These are phyloP conservation scores for Fusarium xylarioides DNA, from an alignment of 2,329 filamentous ascomycete species.

Conservation along the genomic window DNA sequence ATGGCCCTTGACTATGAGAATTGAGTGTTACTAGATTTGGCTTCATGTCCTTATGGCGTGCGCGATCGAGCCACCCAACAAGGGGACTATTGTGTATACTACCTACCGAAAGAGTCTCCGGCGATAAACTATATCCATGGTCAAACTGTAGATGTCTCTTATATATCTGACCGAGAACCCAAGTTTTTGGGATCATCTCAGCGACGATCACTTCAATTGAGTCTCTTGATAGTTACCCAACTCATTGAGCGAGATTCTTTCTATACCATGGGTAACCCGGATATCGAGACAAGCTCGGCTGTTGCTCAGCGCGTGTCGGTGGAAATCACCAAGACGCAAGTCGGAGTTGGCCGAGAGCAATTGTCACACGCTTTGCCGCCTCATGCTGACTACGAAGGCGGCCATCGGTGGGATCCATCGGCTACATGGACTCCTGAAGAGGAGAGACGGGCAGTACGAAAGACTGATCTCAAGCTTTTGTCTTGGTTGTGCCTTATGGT, in stretches of 20 bases:
- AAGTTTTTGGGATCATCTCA: slow-evolving; percentile 5
- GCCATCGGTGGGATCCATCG: slow-evolving; percentile 53
- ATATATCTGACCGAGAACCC: slow-evolving; percentile 37
- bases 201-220: background rate
- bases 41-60: slow-evolving; percentile 40
- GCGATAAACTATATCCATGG: background rate
- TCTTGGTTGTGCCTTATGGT: slow-evolving; percentile 56
- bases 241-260: background rate
- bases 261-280: slow-evolving; percentile 37
- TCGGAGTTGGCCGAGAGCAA: slow-evolving; percentile 51
- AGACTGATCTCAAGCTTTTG: slow-evolving; percentile 56
- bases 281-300: slow-evolving; percentile 44
- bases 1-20: background rate
- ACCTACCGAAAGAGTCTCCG: background rate
- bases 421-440: slow-evolving; percentile 64
- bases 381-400: slow-evolving; percentile 51
- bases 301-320: slow-evolving; percentile 37
- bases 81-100: background rate
- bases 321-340: slow-evolving; percentile 38
- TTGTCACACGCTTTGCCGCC: slow-evolving; percentile 45
- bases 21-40: slow-evolving; percentile 26
- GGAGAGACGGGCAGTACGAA: slow-evolving; percentile 64
- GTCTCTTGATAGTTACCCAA: background rate
- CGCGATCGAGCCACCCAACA: slow-evolving; percentile 34
- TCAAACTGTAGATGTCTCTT: slow-evolving; percentile 16